phyloP scores from a whole-genome alignment of 2,329 filamentous ascomycete genomes.

The Alternaria brassicicola region DNA sequence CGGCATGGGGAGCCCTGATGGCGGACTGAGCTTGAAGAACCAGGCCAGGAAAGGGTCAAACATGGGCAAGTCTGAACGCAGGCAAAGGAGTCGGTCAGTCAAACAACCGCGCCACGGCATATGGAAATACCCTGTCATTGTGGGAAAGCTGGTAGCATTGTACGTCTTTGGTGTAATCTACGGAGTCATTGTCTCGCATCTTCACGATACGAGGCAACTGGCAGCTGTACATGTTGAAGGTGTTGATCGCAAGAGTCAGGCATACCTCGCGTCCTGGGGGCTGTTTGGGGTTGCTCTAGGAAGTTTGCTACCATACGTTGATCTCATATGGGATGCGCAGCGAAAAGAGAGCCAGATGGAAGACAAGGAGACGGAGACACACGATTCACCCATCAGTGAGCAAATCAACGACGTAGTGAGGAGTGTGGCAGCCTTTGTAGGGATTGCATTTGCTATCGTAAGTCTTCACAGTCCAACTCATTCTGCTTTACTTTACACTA shows the following conservation, averaged over 20 bases:
- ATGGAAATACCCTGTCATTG: constrained; percentile 59
- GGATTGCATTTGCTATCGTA: constrained; percentile 82
- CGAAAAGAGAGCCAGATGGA: constrained; percentile 40
- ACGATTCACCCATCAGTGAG: constrained; percentile 53
- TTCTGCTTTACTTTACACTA: not conserved
- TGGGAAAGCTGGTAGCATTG: constrained; percentile 67
- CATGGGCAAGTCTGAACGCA: not conserved
- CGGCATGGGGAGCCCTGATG: constrained; percentile 34
- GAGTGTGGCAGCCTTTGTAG: constrained; percentile 73
- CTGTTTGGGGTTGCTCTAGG: constrained; percentile 77
- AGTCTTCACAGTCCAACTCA: constrained; percentile 46
- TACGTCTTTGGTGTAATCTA: constrained; percentile 83
- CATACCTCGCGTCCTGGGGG: constrained; percentile 83
- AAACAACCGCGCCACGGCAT: constrained; percentile 23
- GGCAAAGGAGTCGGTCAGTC: constrained; percentile 7
- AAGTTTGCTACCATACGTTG: constrained; percentile 81
- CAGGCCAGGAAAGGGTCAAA: constrained; percentile 18
- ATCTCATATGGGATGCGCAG: constrained; percentile 70
- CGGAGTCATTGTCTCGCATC: constrained; percentile 77
- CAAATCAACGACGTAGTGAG: constrained; percentile 79
- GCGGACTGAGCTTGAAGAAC: constrained; percentile 33
- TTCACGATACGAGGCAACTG: constrained; percentile 73
- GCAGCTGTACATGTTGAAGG: constrained; percentile 66
- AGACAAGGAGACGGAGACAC: constrained; percentile 40
- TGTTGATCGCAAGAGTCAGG: constrained; percentile 62